A percentile compares a stretch with the other conserved stretches of the same genome.
Conservation (phyloP, 208 protist genomes). For the Crithidia thermophila region DNA sequence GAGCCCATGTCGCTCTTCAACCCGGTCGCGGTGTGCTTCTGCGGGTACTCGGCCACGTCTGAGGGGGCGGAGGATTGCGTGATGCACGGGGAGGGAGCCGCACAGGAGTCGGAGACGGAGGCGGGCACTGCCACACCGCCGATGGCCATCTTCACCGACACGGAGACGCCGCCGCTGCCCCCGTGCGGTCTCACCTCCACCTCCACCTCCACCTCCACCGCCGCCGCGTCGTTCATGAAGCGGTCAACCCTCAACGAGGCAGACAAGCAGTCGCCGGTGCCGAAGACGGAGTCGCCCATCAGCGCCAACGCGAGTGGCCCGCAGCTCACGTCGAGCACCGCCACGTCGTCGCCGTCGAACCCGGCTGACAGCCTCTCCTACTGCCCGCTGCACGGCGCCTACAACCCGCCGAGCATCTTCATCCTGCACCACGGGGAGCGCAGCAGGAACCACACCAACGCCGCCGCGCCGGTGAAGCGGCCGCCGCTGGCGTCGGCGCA, state of each 20-base stretch:
- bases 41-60: conserved; percentile 13
- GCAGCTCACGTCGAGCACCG: conserved; percentile 20
- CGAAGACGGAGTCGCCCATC: not conserved
- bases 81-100: not conserved
- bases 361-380: conserved; percentile 12
- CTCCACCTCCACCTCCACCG: not conserved
- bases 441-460: not conserved
- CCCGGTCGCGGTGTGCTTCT: conserved; percentile 9
- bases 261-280: conserved; percentile 1
- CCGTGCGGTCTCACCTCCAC: not conserved
- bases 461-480: conserved; percentile 5
- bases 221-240: not conserved
- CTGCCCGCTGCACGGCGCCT: conserved; percentile 19
- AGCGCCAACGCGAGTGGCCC: not conserved
- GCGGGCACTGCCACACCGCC: too few species aligned
- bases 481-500: conserved; percentile 10
- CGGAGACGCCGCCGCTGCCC: conserved; percentile 20
- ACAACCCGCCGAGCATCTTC: conserved; percentile 26
- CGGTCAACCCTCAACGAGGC: not conserved
- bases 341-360: not conserved
- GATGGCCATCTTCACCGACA: not conserved
- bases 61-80: too few species aligned
- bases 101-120: not conserved
- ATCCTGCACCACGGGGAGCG: not conserved
- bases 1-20: not conserved